Evolutionary conservation across 495 filamentous ascomycete species (phyloP), one percentile per base, ranked within the genome.

Genomic region (Penicillium taxi): DNA sequence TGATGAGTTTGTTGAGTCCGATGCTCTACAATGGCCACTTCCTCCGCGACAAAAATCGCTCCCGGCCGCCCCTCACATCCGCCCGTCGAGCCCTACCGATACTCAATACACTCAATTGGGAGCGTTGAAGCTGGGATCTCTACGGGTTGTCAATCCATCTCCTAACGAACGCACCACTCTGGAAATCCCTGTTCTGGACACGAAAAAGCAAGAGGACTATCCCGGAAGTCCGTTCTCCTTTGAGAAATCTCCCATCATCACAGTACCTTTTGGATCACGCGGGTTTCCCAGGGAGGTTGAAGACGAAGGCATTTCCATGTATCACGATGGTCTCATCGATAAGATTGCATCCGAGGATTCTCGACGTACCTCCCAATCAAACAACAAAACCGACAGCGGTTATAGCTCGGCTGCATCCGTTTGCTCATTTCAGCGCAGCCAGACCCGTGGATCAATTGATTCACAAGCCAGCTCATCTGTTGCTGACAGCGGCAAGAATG

Each of bases 51-150:
- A 44, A 9, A 31, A 42, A 37, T 15, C 39, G 17, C 24, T 42
- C 8, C 28, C 17, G 1, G 8, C 24, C 1, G 18, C 26, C 17
- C 19, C 43, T 9, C 43, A 44, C 13, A 25, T 35, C 6, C 58
- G 63, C 11, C 58, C 66, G 6, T 38, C 53, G 15, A 72, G 67
- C 27, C 70, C 70, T 11, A 52, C 41, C 15, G 64, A 63, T 30
- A 48, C 67, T 19, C 60, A 59, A 15, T 70, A 70, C 39, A 64
- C 65, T n/a, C 66, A 74, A 40, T 41, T 74, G 12, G 69, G 69
- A 21, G 64, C 65, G 2, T 52, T 74, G 16, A 66, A 66, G 26
- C 35, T 71, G 13, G 70, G 70, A 12, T 72, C 69, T 9, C 38
- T 74, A 31, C 61, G 68, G 9, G 63, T 74, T 3, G 70, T 71